Evolutionary conservation across 805 yeast species (phyloP).

Genomic region (Lachancea dasiensis): DNA sequence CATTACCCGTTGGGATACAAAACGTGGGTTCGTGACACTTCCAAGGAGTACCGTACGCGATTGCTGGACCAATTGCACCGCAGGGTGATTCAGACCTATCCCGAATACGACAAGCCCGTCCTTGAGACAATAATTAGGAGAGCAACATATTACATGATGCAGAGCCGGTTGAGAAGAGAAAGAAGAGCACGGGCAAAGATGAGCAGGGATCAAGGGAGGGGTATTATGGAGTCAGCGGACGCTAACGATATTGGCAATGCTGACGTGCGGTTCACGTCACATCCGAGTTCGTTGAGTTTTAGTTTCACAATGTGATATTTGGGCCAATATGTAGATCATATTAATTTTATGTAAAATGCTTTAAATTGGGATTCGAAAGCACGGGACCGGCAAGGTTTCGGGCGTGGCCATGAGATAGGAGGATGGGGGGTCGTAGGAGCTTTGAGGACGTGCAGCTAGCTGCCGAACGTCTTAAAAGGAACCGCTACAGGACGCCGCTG

Average conservation of each 20-base stretch:
- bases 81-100: constrained; percentile 42
- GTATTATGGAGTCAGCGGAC: constrained; percentile 1
- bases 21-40: constrained; percentile 83
- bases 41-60: constrained; percentile 45
- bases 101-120: constrained; percentile 46
- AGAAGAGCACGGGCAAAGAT: constrained; percentile 44
- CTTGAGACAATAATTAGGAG: constrained; percentile 72
- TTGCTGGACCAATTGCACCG: constrained; percentile 44
- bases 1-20: constrained; percentile 70
- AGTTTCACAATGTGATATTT: constrained; percentile 9
- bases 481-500: too few relatives aligned
- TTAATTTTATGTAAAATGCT: neutral
- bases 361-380: neutral
- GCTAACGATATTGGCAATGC: neutral
- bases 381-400: neutral
- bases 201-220: constrained; percentile 5
- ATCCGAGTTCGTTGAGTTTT: constrained; percentile 2
- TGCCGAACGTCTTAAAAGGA: too few relatives aligned
- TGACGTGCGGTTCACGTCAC: constrained; percentile 1
- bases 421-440: too few relatives aligned
- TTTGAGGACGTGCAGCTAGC: too few relatives aligned
- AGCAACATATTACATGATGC: constrained; percentile 77
- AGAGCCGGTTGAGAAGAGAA: constrained; percentile 64
- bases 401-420: too few relatives aligned
- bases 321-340: too few relatives aligned